phyloP scores from a whole-genome alignment of 192 early-diverging fungal species.

The Pilaira anomala region DNA sequence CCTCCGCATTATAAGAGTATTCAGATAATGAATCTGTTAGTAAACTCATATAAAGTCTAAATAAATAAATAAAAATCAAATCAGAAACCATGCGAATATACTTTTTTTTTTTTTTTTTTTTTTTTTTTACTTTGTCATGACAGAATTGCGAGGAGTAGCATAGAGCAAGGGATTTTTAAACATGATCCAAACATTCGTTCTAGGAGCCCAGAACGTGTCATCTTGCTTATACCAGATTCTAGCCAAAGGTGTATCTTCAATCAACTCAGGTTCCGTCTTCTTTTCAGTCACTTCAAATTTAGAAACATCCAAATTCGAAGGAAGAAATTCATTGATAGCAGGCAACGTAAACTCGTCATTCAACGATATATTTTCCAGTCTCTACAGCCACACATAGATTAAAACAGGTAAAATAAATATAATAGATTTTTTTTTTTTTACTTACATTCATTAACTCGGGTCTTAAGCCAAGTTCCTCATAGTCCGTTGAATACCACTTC shows the following conservation, averaged over 20 bases:
- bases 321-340: constrained; percentile 79
- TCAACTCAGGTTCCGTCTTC: constrained; percentile 43
- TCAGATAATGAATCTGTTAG: constrained; percentile 42
- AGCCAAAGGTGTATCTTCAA: constrained; percentile 49
- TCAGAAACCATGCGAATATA: too few species aligned
- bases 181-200: constrained; percentile 69
- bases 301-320: constrained; percentile 68
- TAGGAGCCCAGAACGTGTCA: constrained; percentile 86
- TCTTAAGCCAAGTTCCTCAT: constrained; percentile 58
- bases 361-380: constrained; percentile 20
- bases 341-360: constrained; percentile 46
- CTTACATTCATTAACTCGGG: constrained; percentile 47
- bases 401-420: too few species aligned
- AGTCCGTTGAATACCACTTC: constrained; percentile 78
- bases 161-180: constrained; percentile 71
- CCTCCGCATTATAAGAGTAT: constrained; percentile 40
- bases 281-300: constrained; percentile 29
- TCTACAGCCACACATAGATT: constrained; percentile 21
- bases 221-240: constrained; percentile 93
- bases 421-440: too few species aligned
- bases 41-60: constrained; percentile 36
- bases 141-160: constrained; percentile 64
- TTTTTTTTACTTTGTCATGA: constrained; percentile 42
- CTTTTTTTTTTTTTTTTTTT: too few species aligned
- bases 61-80: too few species aligned